Evolutionary conservation across 495 filamentous ascomycete species (phyloP), one percentile per base, ranked within the genome.

Genomic region (Pseudoneurospora amorphoporcata): DNA sequence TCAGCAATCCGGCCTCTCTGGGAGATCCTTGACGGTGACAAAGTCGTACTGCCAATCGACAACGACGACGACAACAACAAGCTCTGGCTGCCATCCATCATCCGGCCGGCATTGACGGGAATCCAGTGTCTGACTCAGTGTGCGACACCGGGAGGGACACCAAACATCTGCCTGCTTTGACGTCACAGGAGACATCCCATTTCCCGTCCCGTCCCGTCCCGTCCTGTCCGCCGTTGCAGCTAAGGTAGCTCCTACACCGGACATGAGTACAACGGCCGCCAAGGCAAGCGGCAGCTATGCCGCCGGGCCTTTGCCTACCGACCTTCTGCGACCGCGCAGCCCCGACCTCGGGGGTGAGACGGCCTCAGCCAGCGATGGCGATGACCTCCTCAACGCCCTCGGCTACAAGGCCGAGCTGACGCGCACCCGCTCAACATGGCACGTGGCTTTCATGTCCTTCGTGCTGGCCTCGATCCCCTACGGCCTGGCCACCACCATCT

Each of bases 401-500:
- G 86, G 86, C 32, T 88, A 88, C 78, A 83, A 82, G 76, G 79
- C 85, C 69, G 86, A 88, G 72, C 69, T 88, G 23, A 72, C 78
- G 73, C 83, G 86, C 45, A 87, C 82, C 43, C 82, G 86, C 12
- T 87, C 86, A 8, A 88, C 86, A 3, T 82, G 86, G 45, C 85
- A 87, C 72, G 86, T 87, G 70, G 85, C 85, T 35, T 87, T 87
- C 80, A 87, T 87, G 86, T 86, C 84, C 69, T 87, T 88, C 72
- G 85, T 87, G 69, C 82, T 86, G 23, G 84, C 84, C 41, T 83
- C 83, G 12, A 85, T 86, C 53, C 90, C 90, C 17, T 92, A 89
- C 74, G 90, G 90, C 53, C 84, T 91, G 39, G 88, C 87, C 75
- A 92, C 90, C 39, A 92, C 90, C 70, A 79, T 92, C 47, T 90